Base-by-base conservation (phyloP, 305 asterid species). In the Coffea humblotiana region DNA sequence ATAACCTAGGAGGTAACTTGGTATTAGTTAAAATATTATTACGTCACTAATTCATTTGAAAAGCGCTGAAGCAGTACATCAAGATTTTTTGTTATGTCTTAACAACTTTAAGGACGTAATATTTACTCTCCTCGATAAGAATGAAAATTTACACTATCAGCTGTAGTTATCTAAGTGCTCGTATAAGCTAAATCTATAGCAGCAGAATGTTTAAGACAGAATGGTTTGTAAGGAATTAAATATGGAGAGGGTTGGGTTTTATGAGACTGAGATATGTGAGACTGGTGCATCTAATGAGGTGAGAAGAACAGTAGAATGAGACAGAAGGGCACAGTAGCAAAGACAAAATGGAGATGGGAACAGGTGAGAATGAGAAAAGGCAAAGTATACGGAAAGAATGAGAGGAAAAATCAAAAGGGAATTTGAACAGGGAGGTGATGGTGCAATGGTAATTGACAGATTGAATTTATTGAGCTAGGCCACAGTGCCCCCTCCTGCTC, bases 381-480 rank as follows among this genome's bases (percentile, higher is more conserved):
- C 40, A 45, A 78, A 70, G 71, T 71, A 45, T 47, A 47, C 75
- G 58, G 61, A 78, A 72, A 72, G 74, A 79, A 79, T 47, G 65
- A 65, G 68, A 72, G 43, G 40, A 54, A 79, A 64, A 65, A 72
- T 29, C 52, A 43, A 19, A 43, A 15, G 27, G 25, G 49, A 35
- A 37, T 19, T 68, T 18, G 25, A 37, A 9, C 10, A 9, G 14
- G 32, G 73, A 29, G 1, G 14, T n/a, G 32, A n/a, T 63, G 68
- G 37, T 48, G 63, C 32, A 71, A 40, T 71, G 76, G 81, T 47
- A 32, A 7, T 72, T 63, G 82, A 47, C 78, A 72, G 65, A 49
- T 56, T 64, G 77, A 73, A 72, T 43, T 73, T 61, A 79, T 79
- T 75, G 52, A 49, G 67, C 23, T 32, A 21, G 72, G 63, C 49